Percentiles rank a stretch among this genome's conserved stretches.
Evolutionary conservation across 2,329 filamentous ascomycete genomes (phyloP).

Genomic region (Pseudogymnoascus sp.): DNA sequence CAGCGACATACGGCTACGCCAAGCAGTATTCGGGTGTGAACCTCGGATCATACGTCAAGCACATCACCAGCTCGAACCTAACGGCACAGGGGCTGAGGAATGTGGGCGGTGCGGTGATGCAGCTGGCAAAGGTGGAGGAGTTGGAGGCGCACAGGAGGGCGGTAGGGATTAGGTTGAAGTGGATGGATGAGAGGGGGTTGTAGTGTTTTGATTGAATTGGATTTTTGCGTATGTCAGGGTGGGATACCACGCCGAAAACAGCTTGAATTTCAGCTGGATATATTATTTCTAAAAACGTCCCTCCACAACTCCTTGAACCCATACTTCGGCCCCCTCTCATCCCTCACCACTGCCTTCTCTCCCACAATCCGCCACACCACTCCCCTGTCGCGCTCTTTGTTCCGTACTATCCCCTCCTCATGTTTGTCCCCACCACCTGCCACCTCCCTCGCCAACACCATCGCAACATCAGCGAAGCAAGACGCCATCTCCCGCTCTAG

Average conservation of each 20-base stretch:
- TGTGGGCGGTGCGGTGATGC: constrained; percentile 85
- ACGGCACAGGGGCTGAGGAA: constrained; percentile 77
- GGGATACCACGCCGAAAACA: too few relatives aligned
- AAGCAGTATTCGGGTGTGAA: constrained; percentile 99
- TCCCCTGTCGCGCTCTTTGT: constrained; percentile 37
- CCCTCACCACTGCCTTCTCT: constrained; percentile 54
- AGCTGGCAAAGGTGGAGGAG: constrained; percentile 87
- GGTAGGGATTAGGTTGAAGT: constrained; percentile 54
- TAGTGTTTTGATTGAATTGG: not conserved
- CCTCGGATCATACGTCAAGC: constrained; percentile 90
- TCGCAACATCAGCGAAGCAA: constrained; percentile 83
- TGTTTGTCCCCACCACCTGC: constrained; percentile 51
- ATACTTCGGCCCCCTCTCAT: constrained; percentile 68
- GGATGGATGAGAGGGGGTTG: constrained; percentile 28
- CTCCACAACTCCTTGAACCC: constrained; percentile 85
- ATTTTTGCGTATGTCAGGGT: too few relatives aligned
- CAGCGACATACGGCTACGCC: constrained; percentile 94
- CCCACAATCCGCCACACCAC: constrained; percentile 54
- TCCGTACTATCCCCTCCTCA: constrained; percentile 33
- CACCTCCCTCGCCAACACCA: constrained; percentile 63
- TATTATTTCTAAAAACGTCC: constrained; percentile 49
- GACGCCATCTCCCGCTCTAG: constrained; percentile 71
- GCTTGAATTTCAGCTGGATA: too few relatives aligned
- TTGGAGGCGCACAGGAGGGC: constrained; percentile 83
- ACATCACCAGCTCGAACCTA: constrained; percentile 91